Conservation (phyloP, 2,329 filamentous ascomycete genomes). For the Sporothrix brasiliensis region DNA sequence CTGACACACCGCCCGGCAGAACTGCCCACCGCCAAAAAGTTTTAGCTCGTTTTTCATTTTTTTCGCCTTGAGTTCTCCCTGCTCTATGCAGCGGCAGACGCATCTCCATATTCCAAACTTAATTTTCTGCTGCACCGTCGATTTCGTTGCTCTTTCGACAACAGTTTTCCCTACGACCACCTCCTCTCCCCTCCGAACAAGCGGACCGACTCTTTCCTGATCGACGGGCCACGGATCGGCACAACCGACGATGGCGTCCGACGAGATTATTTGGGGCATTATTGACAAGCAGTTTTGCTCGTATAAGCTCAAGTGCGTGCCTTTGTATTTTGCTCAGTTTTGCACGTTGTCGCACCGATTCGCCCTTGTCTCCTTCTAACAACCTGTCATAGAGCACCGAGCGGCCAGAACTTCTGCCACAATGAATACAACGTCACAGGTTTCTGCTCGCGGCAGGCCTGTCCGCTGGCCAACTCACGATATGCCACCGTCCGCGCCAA, state of each 20-base stretch:
- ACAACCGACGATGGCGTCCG: conserved; percentile 70
- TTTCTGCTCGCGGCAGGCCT: conserved; percentile 68
- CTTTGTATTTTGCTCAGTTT: too few species aligned
- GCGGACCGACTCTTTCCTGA: background rate
- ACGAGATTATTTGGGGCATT: conserved; percentile 97
- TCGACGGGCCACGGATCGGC: background rate
- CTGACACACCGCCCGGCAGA: conserved; percentile 23
- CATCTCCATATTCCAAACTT: background rate
- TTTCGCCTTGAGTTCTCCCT: background rate
- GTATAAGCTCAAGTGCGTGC: conserved; percentile 83
- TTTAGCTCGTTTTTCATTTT: conserved; percentile 24
- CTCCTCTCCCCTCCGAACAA: background rate
- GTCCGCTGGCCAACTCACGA: conserved; percentile 85
- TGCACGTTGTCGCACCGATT: conserved; percentile 16
- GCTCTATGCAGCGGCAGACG: background rate
- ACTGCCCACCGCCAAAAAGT: conserved; percentile 27
- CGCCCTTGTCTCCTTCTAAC: background rate
- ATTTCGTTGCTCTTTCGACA: background rate
- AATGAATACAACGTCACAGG: conserved; percentile 74
- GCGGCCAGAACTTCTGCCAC: conserved; percentile 89
- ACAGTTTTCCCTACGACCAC: background rate
- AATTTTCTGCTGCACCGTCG: background rate
- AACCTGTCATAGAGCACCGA: conserved; percentile 55
- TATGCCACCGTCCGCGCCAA: conserved; percentile 91
- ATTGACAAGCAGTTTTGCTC: conserved; percentile 95